Conservation (phyloP, 75 land plant species). For the Sequoia sempervirens region DNA sequence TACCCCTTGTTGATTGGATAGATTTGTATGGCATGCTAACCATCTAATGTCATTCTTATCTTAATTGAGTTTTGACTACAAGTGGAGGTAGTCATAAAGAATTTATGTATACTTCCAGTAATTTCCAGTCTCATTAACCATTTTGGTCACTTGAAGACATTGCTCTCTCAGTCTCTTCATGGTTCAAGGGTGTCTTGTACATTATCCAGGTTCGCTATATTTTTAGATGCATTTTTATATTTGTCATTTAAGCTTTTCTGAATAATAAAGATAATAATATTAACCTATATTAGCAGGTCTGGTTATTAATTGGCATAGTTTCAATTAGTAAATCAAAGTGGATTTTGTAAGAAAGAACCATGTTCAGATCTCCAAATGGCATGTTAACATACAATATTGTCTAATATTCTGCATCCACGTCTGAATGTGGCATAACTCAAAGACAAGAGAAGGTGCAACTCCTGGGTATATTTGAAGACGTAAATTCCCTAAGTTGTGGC, state of each 20-base stretch:
- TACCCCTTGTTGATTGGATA: too few species aligned
- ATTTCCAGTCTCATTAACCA: neutral
- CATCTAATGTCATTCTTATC: neutral
- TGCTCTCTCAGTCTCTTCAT: neutral
- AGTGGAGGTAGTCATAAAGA: neutral
- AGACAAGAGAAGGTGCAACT: neutral
- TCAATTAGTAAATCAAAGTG: neutral
- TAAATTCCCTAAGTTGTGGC: too few species aligned
- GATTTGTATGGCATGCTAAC: neutral
- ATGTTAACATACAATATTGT: neutral
- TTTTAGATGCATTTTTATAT: neutral
- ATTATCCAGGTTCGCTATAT: neutral
- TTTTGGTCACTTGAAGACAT: neutral
- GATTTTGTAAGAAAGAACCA: neutral
- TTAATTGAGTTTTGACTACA: too few species aligned
- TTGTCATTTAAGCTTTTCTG: neutral
- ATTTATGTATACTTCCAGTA: neutral
- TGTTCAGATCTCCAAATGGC: neutral
- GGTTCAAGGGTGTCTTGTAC: neutral
- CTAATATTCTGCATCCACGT: neutral
- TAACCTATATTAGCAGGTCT: neutral
- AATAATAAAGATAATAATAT: neutral
- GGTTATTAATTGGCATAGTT: neutral
- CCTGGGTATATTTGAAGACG: neutral
- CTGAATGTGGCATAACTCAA: neutral